A percentile compares a stretch with the other conserved stretches of the same genome.
These are phyloP conservation scores for Alternaria dauci DNA, from an alignment of 2,329 filamentous ascomycete genomes.

Conservation along the genomic window DNA sequence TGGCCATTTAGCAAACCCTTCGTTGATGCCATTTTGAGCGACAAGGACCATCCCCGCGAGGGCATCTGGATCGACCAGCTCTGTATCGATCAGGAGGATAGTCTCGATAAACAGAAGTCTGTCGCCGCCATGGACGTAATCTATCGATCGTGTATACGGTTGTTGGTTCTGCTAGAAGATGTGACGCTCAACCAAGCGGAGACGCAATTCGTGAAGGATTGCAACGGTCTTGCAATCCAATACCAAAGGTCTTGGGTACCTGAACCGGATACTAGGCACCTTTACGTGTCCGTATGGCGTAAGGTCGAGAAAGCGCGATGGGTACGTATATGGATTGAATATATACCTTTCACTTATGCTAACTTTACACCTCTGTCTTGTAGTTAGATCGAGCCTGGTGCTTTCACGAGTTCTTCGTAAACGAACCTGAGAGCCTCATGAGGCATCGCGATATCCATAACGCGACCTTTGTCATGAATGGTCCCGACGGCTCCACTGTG, in stretches of 20 bases:
- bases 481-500: conserved; percentile 15
- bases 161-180: conserved; percentile 25
- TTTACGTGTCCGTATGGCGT: conserved; percentile 12
- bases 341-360: not conserved
- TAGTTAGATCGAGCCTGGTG: conserved; percentile 28
- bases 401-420: conserved; percentile 26
- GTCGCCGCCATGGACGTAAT: conserved; percentile 32
- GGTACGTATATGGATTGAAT: not conserved
- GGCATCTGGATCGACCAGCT: conserved; percentile 33
- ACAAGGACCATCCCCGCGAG: conserved; percentile 22
- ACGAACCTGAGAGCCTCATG: conserved; percentile 23
- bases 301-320: conserved; percentile 21
- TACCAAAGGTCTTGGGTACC: not conserved
- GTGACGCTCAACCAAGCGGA: conserved; percentile 20
- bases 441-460: conserved; percentile 20
- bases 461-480: conserved; percentile 27
- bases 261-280: not conserved
- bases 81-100: conserved; percentile 22
- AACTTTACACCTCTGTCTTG: not conserved
- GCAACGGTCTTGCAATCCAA: not conserved
- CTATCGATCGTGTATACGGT: conserved; percentile 24
- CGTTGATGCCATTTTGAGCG: conserved; percentile 25
- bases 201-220: conserved; percentile 6
- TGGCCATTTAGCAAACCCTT: conserved; percentile 29
- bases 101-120: conserved; percentile 18